phyloP scores from a whole-genome alignment of 345 rosid species.

The Clarkia xantiana region DNA sequence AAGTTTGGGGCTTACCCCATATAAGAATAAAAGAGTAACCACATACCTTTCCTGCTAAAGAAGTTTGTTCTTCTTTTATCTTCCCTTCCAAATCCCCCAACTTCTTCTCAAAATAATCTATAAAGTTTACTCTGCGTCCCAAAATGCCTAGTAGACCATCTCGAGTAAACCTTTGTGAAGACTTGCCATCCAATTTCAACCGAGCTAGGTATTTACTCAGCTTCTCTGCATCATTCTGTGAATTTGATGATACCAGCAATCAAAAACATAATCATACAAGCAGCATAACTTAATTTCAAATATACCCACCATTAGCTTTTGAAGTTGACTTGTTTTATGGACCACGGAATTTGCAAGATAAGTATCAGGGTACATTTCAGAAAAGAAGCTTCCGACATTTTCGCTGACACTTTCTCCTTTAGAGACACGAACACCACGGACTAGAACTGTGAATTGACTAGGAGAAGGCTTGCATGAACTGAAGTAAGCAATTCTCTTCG shows the following conservation, averaged over 20 bases:
- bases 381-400: conserved; percentile 62
- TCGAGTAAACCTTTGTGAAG: conserved; percentile 25
- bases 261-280: not conserved
- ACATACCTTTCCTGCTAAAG: conserved; percentile 48
- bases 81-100: conserved; percentile 50
- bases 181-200: conserved; percentile 24
- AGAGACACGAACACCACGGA: conserved; percentile 50
- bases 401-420: conserved; percentile 42
- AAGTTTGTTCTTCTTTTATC: conserved; percentile 42
- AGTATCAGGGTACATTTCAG: conserved; percentile 60
- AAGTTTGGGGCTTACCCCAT: too few species aligned
- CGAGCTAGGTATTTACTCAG: conserved; percentile 38
- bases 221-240: conserved; percentile 54
- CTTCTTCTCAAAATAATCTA: conserved; percentile 50
- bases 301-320: conserved; percentile 46
- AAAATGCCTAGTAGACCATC: conserved; percentile 63
- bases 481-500: conserved; percentile 47
- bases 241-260: not conserved
- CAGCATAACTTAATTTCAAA: conserved; percentile 1
- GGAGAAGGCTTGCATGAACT: conserved; percentile 67
- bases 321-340: conserved; percentile 48
- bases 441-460: conserved; percentile 60
- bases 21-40: not conserved
- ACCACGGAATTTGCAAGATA: conserved; percentile 67
- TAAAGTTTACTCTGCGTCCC: conserved; percentile 47